Evolutionary conservation across 257 asterid species (phyloP), one percentile per base, ranked within the genome.

Genomic region (Linaria vulgaris): DNA sequence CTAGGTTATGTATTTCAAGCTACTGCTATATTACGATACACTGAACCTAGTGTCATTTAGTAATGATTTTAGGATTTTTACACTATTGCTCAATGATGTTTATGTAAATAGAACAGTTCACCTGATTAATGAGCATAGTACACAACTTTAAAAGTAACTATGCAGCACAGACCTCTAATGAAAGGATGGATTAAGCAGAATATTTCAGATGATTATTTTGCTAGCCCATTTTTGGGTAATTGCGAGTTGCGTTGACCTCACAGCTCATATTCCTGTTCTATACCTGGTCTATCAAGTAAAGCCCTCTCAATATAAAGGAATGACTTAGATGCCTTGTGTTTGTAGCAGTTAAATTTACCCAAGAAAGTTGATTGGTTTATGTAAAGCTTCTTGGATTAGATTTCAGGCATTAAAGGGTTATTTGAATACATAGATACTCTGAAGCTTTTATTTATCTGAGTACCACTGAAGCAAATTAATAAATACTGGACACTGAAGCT

Each of bases 331-430:
- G 15, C 46, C 45, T 16, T 16, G 55, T 25, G 10, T 38, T 39
- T 14, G 27, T 41, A 21, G 19, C 23, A 30, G 6, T 30, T 2
- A 30, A 30, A 30, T 30, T 30, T 30, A 6, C 6, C 37, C 6
- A 2, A 30, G 47, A 19, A 30, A 24, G 56, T 34, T 44, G 41
- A 34, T 52, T 52, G 16, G 15, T 16, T 25, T 24, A 45, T 38
- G 72, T 39, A 60, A 48, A 41, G 59, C 72, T 22, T 48, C 52
- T 46, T 48, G 13, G 53, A 37, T 34, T 31, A 16, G 43, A 59
- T 48, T 25, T 57, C 51, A 19, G 20, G 24, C 48, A 14, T 46
- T 20, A 58, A 31, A 30, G 9, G 46, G 7, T 23, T 27, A 15
- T 57, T 14, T 30, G 3, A 2, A 6, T 2, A 2, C 6, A 30